Conservation (phyloP, 2,329 filamentous ascomycete genomes). For the Lasiodiplodia gonubiensis region DNA sequence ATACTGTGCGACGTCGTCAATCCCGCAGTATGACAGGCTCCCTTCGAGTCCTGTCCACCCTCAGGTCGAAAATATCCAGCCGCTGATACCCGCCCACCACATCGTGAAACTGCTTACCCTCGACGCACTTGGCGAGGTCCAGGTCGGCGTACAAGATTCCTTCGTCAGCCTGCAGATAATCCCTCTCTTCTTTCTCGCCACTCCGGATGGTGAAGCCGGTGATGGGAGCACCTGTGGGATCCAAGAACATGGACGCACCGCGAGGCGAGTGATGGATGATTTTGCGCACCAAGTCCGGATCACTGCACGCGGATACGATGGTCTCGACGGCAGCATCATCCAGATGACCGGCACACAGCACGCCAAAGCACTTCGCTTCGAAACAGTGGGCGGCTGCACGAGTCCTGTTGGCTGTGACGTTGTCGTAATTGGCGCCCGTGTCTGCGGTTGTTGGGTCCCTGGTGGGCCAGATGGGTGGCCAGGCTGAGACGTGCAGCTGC, state of each 20-base stretch:
- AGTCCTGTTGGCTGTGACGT: slow-evolving; percentile 59
- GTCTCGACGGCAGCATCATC: slow-evolving; percentile 48
- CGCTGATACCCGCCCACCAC: slow-evolving; percentile 63
- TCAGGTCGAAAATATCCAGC: slow-evolving; percentile 60
- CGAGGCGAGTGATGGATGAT: slow-evolving; percentile 48
- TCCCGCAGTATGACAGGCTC: slow-evolving; percentile 41
- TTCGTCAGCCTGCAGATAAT: slow-evolving; percentile 54
- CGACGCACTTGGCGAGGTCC: slow-evolving; percentile 56
- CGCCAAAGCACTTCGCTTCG: slow-evolving; percentile 63
- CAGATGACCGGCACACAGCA: slow-evolving; percentile 55
- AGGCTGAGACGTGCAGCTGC: slow-evolving; percentile 61
- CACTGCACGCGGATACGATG: slow-evolving; percentile 39
- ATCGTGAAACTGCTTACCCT: slow-evolving; percentile 64
- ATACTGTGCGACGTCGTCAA: not conserved
- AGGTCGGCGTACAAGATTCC: slow-evolving; percentile 60
- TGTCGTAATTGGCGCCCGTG: slow-evolving; percentile 56
- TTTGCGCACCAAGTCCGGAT: slow-evolving; percentile 38
- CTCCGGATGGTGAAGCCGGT: slow-evolving; percentile 46
- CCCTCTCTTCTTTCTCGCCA: slow-evolving; percentile 34
- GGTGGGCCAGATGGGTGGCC: slow-evolving; percentile 63
- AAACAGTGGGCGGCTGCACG: slow-evolving; percentile 63
- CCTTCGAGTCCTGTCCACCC: slow-evolving; percentile 51
- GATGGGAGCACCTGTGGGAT: slow-evolving; percentile 55
- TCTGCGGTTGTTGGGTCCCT: slow-evolving; percentile 32
- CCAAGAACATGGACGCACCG: slow-evolving; percentile 58